These are phyloP conservation scores for Silene vulgaris DNA, from an alignment of 179 eudicot genomes.

Conservation along the genomic window DNA sequence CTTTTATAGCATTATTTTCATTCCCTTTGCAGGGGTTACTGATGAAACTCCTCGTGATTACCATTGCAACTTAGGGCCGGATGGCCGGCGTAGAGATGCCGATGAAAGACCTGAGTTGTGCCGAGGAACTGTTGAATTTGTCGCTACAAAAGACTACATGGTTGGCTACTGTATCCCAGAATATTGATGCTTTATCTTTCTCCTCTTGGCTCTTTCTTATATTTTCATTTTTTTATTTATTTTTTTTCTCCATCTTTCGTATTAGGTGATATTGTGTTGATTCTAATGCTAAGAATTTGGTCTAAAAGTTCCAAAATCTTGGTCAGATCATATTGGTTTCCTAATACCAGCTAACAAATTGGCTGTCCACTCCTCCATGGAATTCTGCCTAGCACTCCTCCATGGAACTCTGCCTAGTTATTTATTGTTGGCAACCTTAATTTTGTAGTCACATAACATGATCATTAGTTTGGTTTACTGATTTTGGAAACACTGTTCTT, in stretches of 20 bases:
- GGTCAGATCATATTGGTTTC: background rate
- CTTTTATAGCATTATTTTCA: conserved; percentile 8
- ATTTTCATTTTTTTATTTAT: too few species aligned
- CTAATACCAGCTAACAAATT: background rate
- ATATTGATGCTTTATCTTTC: conserved; percentile 8
- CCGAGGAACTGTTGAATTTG: conserved; percentile 95
- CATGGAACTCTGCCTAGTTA: background rate
- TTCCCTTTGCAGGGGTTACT: conserved; percentile 55
- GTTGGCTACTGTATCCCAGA: conserved; percentile 29
- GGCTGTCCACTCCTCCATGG: background rate
- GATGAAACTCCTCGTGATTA: conserved; percentile 95
- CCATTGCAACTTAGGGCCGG: conserved; percentile 92
- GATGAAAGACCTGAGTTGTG: conserved; percentile 93
- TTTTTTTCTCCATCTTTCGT: background rate
- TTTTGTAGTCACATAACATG: background rate
- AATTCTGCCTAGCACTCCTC: background rate
- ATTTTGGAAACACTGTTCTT: background rate
- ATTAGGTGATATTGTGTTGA: background rate
- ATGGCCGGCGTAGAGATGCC: conserved; percentile 97
- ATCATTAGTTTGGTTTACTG: background rate
- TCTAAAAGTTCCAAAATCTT: background rate
- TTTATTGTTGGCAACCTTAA: background rate
- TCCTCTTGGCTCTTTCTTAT: background rate
- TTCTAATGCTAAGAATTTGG: conserved; percentile 12
- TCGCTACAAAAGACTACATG: conserved; percentile 84